Evolutionary conservation across 1,284 basidiomycete genomes (phyloP).

Genomic region (Ustilago cynodontis): DNA sequence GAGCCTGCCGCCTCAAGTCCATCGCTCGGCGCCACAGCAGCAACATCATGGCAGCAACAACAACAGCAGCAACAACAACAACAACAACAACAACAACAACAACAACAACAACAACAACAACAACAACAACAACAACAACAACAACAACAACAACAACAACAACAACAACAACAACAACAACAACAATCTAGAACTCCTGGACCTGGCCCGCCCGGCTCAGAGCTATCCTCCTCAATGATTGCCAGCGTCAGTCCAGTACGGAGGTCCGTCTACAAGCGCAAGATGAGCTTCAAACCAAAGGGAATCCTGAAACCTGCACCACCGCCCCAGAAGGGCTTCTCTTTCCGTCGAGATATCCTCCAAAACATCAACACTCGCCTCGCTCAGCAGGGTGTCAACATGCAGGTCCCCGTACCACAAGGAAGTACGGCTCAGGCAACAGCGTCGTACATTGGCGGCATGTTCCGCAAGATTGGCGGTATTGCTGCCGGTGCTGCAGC

Average conservation of each 20-base stretch:
- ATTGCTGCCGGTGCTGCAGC: slow-evolving; percentile 53
- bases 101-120: slow-evolving; percentile 11
- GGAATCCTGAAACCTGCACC: slow-evolving; percentile 65
- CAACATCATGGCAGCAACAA: slow-evolving; percentile 10
- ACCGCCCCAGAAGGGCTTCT: slow-evolving; percentile 61
- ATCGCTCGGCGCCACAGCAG: slow-evolving; percentile 13
- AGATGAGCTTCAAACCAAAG: slow-evolving; percentile 40
- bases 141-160: slow-evolving; percentile 12
- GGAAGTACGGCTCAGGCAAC: slow-evolving; percentile 51
- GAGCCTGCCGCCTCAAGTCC: neutral
- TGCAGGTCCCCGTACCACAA: slow-evolving; percentile 63
- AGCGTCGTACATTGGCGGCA: slow-evolving; percentile 56
- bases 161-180: slow-evolving; percentile 7
- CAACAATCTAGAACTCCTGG: slow-evolving; percentile 1
- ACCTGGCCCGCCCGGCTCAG: slow-evolving; percentile 12
- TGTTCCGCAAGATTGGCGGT: slow-evolving; percentile 60
- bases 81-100: slow-evolving; percentile 2
- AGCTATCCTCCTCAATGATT: slow-evolving; percentile 33
- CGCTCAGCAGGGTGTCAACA: slow-evolving; percentile 66
- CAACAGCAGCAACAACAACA: slow-evolving; percentile 10
- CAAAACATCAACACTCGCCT: slow-evolving; percentile 65
- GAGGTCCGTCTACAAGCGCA: slow-evolving; percentile 51
- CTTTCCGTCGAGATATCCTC: slow-evolving; percentile 62
- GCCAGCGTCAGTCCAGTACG: slow-evolving; percentile 41
- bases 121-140: neutral